Evolutionary conservation across 768 basidiomycete genomes (phyloP).

Genomic region (Hygrocybe coccinea): DNA sequence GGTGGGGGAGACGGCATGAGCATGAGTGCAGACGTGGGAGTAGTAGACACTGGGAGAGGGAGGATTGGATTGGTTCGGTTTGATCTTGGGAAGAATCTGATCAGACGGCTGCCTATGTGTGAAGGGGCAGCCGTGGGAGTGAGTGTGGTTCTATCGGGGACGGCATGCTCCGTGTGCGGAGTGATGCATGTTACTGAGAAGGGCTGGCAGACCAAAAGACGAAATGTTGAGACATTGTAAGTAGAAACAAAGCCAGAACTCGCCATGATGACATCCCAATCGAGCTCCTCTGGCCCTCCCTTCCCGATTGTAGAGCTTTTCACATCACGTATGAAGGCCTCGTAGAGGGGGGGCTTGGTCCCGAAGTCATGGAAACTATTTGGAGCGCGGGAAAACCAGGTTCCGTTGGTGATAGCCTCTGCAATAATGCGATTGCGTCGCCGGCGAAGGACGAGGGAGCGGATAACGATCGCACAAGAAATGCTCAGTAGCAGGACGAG

Average conservation of each 20-base stretch:
- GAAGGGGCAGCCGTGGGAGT: not conserved
- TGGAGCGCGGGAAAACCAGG: conserved; percentile 46
- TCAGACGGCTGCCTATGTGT: not conserved
- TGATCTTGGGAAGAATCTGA: too few relatives aligned
- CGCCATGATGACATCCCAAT: conserved; percentile 29
- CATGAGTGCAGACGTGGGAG: conserved; percentile 12
- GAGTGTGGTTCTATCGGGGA: not conserved
- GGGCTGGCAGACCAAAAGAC: conserved; percentile 12
- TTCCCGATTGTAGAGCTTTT: not conserved
- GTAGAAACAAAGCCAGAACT: not conserved
- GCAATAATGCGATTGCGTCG: conserved; percentile 55
- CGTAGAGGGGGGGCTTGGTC: conserved; percentile 47
- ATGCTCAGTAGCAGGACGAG: conserved; percentile 62
- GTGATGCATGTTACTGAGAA: conserved; percentile 19
- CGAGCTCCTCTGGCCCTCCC: conserved; percentile 16
- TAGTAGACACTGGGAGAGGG: conserved; percentile 4
- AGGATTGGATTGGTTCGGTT: not conserved
- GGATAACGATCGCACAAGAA: conserved; percentile 61
- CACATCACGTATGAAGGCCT: conserved; percentile 35
- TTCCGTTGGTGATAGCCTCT: conserved; percentile 61
- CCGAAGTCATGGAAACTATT: conserved; percentile 34
- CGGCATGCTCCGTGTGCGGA: not conserved
- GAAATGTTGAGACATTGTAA: conserved; percentile 11
- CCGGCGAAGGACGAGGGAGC: conserved; percentile 59
- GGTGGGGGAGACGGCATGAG: conserved; percentile 1